Percentiles rank a stretch among this genome's conserved stretches.
These are phyloP conservation scores for Zygosaccharomyces pseudobailii DNA, from an alignment of 1,139 yeast genomes.

Conservation along the genomic window DNA sequence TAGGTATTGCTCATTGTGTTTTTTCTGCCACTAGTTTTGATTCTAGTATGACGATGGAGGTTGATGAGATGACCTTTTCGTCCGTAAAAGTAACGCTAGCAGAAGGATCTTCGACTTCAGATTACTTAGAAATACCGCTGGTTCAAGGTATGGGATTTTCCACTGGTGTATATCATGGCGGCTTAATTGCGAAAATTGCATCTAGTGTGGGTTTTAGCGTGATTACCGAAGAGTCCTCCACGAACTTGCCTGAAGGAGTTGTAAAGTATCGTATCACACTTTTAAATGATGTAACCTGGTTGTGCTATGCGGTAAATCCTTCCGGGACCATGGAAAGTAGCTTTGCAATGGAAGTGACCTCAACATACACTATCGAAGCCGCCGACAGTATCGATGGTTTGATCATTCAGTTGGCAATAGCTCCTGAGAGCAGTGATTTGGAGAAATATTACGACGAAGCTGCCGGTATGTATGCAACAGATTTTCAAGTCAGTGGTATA, in stretches of 20 bases:
- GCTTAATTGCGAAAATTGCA: constrained; percentile 40
- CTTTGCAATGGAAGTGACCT: constrained; percentile 34
- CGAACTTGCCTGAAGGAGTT: constrained; percentile 39
- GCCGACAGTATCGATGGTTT: constrained; percentile 49
- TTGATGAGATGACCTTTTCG: constrained; percentile 50
- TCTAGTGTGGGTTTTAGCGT: constrained; percentile 50
- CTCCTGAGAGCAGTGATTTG: constrained; percentile 43
- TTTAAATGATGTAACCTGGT: constrained; percentile 51
- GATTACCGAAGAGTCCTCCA: constrained; percentile 43
- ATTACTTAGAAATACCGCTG: constrained; percentile 39
- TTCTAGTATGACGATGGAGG: constrained; percentile 35
- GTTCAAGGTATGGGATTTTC: constrained; percentile 80
- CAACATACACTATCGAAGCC: constrained; percentile 26
- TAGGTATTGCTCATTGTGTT: constrained; percentile 47
- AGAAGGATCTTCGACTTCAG: constrained; percentile 30
- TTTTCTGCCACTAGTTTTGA: constrained; percentile 47
- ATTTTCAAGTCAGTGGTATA: constrained; percentile 39
- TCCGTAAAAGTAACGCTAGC: constrained; percentile 52
- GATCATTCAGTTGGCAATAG: constrained; percentile 56
- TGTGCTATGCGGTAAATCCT: constrained; percentile 44
- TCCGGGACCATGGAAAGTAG: constrained; percentile 36
- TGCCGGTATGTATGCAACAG: constrained; percentile 57
- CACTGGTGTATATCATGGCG: constrained; percentile 58
- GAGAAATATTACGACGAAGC: constrained; percentile 48
- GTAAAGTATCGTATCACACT: constrained; percentile 56